Evolutionary conservation across 164 flowering plant genomes (phyloP), one percentile per base, ranked within the genome.

Genomic region (Pachysandra terminalis): DNA sequence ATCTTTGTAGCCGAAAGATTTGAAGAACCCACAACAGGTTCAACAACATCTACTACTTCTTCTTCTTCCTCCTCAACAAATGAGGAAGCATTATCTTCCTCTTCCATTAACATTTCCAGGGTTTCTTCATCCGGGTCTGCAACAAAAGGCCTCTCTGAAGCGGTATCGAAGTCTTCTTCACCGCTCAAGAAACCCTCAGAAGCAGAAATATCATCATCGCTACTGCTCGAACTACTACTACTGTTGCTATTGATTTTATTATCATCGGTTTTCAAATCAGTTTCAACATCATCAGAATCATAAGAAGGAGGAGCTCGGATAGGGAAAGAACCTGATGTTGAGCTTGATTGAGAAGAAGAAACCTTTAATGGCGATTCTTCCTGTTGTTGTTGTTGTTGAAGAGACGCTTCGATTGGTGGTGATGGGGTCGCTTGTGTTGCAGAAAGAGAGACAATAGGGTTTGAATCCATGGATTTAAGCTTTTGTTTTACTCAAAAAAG

Each of bases 81-180:
- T 2, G 26, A 17, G 25, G 58, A 28, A 48, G 48, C 77, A 41
- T 19, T 49, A 51, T 41, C 70, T 7, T 24, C 79, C 35, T 25
- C 72, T 15, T 26, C 76, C 72, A 15, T 26, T 0, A 23, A 25
- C n/a, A 66, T 64, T 48, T 69, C 84, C 37, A 72, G 55, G 66
- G 72, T 63, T 58, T 69, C 81, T 2, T 77, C 87, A 37, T 69
- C 85, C 40, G 73, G 72, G 65, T 74, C 80, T 0, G 67, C 77
- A 15, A 75, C 53, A 75, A 78, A 65, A 12, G 81, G 78, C 80
- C 78, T 75, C 70, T 84, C 87, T 26, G 80, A 64, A 9, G 82
- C 85, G 22, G 79, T 65, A 25, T 78, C 96, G 66, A 92, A 86
- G 22, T 77, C 93, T 69, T 87, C 90, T 15, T 75, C 85, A 14